Evolutionary conservation across 768 basidiomycete species (phyloP).

Genomic region (Xerocomellus chrysenteron): DNA sequence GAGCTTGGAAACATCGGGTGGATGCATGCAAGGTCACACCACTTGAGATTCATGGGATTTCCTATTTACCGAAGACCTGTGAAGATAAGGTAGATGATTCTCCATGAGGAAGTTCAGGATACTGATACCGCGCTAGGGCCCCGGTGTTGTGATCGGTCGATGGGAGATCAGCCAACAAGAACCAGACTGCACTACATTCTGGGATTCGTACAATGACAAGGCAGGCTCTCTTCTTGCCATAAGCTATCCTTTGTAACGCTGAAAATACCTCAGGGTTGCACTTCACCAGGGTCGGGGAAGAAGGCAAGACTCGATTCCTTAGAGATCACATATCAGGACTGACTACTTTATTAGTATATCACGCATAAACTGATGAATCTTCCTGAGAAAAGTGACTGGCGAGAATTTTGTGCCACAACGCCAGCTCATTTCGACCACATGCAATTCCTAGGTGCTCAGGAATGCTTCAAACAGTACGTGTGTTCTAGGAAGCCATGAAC

Average conservation of each 20-base stretch:
- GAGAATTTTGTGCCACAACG: constrained; percentile 35
- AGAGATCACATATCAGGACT: neutral
- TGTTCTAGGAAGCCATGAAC: neutral
- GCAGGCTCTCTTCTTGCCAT: constrained; percentile 1
- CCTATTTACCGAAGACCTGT: constrained; percentile 18
- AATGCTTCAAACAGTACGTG: constrained; percentile 18
- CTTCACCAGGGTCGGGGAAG: constrained; percentile 20
- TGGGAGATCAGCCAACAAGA: constrained; percentile 28
- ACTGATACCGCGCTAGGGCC: constrained; percentile 5
- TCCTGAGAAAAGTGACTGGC: constrained; percentile 28
- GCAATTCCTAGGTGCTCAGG: constrained; percentile 22
- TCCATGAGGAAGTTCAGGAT: no score
- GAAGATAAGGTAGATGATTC: constrained; percentile 19
- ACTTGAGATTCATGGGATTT: constrained; percentile 22
- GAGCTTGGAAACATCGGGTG: constrained; percentile 14
- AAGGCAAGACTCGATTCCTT: constrained; percentile 9
- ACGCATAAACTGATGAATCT: constrained; percentile 29
- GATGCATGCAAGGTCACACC: constrained; percentile 24
- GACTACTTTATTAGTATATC: constrained; percentile 20
- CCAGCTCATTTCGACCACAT: constrained; percentile 23
- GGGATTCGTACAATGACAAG: constrained; percentile 27
- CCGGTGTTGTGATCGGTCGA: constrained; percentile 23
- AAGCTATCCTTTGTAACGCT: neutral
- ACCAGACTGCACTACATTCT: constrained; percentile 28
- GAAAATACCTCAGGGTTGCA: constrained; percentile 21